Evolutionary conservation across 148 eudicot species (phyloP), one percentile per base, ranked within the genome.

Genomic region (Cornus kousa): DNA sequence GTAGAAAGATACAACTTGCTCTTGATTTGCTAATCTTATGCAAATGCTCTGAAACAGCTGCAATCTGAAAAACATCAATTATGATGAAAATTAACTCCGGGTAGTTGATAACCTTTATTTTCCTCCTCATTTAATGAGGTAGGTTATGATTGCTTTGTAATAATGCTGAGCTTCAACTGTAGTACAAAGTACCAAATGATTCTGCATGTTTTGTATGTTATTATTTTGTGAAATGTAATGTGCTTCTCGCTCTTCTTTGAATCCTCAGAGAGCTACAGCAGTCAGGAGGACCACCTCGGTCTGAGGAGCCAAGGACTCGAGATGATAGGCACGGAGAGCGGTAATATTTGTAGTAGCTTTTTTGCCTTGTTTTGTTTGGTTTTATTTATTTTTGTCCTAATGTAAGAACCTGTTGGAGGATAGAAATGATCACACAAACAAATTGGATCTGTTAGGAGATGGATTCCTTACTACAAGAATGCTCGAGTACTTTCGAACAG

Each of bases 271-370:
- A 92, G 75, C 85, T 81, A 71, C 84, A 80, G 13, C 97, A 87
- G 85, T 80, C 95, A 53, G 92, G 94, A 70, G 90, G 86, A 59
- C 74, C 87, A 84, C 87, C 98, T 77, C 88, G 90, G 64, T 96
- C 99, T 50, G 93, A 85, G 84, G 99, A 96, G 88, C 98, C 99
- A 55, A 92, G 88, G 85, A 77, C 84, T 74, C 89, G 89, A 31
- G 98, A 92, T 64, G 98, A 96, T 39, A 87, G 97, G 85, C 88
- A 82, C 50, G 83, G 60, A n/a, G 87, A 88, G 53, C 74, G 85
- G 89, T 87, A 84, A 82, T 5, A 12, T 77, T 59, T 73, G 35
- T 22, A 22, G 7, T 17, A 53, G 13, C 71, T 22, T 46, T 50
- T 23, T 22, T 57, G 24, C 23, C 19, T 24, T 80, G 53, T 62